phyloP scores from a whole-genome alignment of 176 grass and related monocot genomes.

The Avena sativa region DNA sequence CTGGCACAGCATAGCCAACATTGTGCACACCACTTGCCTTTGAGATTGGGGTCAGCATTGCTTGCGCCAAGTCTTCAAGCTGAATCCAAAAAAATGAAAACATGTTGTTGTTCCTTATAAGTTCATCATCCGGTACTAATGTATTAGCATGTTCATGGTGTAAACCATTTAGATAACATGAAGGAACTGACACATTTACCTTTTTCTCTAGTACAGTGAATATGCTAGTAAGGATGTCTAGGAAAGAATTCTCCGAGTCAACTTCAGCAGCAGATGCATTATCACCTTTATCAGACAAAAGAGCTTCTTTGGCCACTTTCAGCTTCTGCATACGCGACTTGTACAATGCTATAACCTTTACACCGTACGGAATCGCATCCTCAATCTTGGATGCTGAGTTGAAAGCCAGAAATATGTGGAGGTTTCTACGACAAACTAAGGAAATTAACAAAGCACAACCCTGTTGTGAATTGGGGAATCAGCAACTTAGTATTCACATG shows the following conservation, averaged over 20 bases:
- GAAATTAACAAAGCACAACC: conserved; percentile 24
- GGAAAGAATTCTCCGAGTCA: conserved; percentile 43
- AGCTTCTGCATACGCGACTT: conserved; percentile 53
- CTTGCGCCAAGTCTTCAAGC: not conserved
- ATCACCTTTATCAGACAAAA: too few species aligned
- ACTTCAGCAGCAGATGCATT: conserved; percentile 41
- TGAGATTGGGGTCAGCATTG: not conserved
- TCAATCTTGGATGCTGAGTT: conserved; percentile 52
- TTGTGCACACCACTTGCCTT: not conserved
- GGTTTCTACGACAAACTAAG: conserved; percentile 68
- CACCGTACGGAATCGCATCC: conserved; percentile 71
- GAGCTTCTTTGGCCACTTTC: not conserved
- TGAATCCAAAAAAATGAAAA: not conserved
- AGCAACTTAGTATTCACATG: too few species aligned
- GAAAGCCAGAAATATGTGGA: conserved; percentile 67
- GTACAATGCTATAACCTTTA: conserved; percentile 68
- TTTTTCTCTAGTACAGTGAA: conserved; percentile 81
- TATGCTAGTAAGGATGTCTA: conserved; percentile 57
- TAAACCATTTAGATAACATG: not conserved
- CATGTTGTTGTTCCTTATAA: not conserved
- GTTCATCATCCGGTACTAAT: not conserved
- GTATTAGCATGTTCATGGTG: not conserved
- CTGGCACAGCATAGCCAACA: not conserved
- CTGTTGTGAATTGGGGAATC: too few species aligned
- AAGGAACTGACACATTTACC: conserved; percentile 49